Evolutionary conservation across 768 basidiomycete species (phyloP), one percentile per base, ranked within the genome.

Genomic region (Myochromella boudieri): DNA sequence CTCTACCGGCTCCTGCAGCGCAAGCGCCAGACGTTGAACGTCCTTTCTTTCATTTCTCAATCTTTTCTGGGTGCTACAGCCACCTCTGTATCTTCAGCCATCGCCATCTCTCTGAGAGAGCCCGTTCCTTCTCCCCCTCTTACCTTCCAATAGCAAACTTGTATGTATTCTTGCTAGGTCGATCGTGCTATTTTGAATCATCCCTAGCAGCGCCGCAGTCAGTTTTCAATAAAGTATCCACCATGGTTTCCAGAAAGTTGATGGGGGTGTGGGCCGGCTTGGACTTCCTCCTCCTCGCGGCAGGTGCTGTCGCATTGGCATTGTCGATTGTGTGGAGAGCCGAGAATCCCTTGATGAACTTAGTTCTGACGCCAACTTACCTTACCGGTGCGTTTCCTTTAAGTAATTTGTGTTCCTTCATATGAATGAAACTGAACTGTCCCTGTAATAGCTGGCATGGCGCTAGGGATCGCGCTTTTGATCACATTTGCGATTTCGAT

Each of bases 261-360:
- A 77, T 87, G 68, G 78, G 75, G 39, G 74, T 79, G 49, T 95
- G 90, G 86, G 78, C 73, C 20, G 77, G 82, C 63, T 72, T 93
- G 52, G 87, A 85, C 68, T 48, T 85, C 44, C 74, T 72, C 51
- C 77, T 95, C 38, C 73, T 93, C 37, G 78, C 71, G n/a, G 83
- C 86, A 10, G 91, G 87, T 34, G 68, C 72, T 32, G 49, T 92
- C 42, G 67, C 82, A 10, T 67, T 94, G 48, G 74, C 76, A 32
- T 68, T 91, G 38, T 87, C 89, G 14, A 67, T 92, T 46, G 59
- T 87, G 27, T 93, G 87, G 86, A 76, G 81, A 43, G 67, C 71
- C 34, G 76, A 81, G 6, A 76, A 87, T 57, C 60, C 86, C n/a
- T 67, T 94, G 47, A 70, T 86, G 65, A 90, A 91, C 61, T 72